A percentile compares a stretch with the other conserved stretches of the same genome.
Conservation (phyloP, 106 monocot species). For the Dioscorea alata region DNA sequence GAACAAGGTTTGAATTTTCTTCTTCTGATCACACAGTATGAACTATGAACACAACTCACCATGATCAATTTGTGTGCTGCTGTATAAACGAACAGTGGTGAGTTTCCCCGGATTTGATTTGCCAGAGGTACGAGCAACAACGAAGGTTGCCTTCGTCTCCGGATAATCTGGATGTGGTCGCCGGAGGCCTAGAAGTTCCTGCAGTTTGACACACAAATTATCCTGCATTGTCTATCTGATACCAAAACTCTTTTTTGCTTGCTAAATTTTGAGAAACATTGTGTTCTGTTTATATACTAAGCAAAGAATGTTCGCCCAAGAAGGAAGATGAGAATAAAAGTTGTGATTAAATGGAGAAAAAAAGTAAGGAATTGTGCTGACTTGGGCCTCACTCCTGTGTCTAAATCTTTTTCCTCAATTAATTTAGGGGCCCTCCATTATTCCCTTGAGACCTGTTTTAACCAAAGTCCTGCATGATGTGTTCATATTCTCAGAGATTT, state of each 20-base stretch:
- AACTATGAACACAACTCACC: slow-evolving; percentile 8
- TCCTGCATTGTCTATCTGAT: slow-evolving; percentile 1
- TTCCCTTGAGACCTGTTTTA: too few relatives aligned
- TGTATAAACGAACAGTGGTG: slow-evolving; percentile 35
- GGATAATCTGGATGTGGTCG: neutral
- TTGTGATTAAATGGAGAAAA: neutral
- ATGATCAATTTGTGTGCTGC: slow-evolving; percentile 35
- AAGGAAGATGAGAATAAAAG: slow-evolving; percentile 18
- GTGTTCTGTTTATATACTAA: neutral
- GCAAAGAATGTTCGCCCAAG: slow-evolving; percentile 10
- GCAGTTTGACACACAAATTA: slow-evolving; percentile 16
- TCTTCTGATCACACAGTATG: too few relatives aligned
- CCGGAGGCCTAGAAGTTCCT: slow-evolving; percentile 8
- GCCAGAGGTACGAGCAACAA: slow-evolving; percentile 14
- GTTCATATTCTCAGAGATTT: too few relatives aligned
- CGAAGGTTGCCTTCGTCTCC: slow-evolving; percentile 32
- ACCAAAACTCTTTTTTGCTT: neutral
- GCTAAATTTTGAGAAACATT: neutral
- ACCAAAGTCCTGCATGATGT: too few relatives aligned
- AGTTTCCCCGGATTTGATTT: slow-evolving; percentile 26
- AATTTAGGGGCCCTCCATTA: too few relatives aligned
- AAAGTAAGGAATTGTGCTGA: slow-evolving; percentile 5
- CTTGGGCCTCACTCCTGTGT: slow-evolving; percentile 30
- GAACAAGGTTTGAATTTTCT: neutral
- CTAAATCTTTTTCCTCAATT: neutral